phyloP scores from a whole-genome alignment of 768 basidiomycete species.

The Cyathus striatus region DNA sequence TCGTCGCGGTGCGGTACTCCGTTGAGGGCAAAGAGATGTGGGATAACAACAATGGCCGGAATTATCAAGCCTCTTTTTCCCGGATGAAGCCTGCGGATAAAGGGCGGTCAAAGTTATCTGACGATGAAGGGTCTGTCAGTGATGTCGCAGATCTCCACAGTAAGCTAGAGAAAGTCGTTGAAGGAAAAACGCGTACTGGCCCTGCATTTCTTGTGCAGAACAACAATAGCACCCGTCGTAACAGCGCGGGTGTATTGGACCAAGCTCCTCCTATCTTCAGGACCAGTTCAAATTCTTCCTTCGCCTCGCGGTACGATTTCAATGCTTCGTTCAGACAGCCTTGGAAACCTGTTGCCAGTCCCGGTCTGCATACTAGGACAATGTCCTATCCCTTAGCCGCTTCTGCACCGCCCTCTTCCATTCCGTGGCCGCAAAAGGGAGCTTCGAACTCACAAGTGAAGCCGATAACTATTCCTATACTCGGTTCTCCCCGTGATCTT shows the following conservation, averaged over 20 bases:
- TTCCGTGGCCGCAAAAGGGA: constrained; percentile 37
- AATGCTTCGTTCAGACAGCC: constrained; percentile 42
- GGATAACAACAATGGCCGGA: constrained; percentile 83
- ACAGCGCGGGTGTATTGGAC: constrained; percentile 9
- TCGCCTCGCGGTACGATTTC: constrained; percentile 57
- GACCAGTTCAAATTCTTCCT: constrained; percentile 32
- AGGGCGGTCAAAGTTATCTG: constrained; percentile 20
- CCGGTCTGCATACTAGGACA: constrained; percentile 30
- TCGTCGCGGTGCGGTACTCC: constrained; percentile 70
- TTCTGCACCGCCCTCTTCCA: constrained; percentile 22
- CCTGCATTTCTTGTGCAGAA: constrained; percentile 11
- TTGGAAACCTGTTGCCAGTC: constrained; percentile 29
- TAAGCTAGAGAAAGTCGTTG: constrained; percentile 63
- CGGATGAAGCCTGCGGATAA: constrained; percentile 20
- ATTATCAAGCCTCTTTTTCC: constrained; percentile 75
- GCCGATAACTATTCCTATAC: constrained; percentile 7
- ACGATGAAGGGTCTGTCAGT: constrained; percentile 22
- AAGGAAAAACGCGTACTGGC: constrained; percentile 20
- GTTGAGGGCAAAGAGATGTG: constrained; percentile 77
- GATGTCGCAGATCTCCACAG: constrained; percentile 57
- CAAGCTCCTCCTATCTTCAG: constrained; percentile 22
- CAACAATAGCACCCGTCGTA: neutral
- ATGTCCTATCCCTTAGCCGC: constrained; percentile 37
- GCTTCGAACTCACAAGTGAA: constrained; percentile 4
- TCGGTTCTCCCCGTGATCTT: constrained; percentile 52